Evolutionary conservation across 83 land plant genomes (phyloP).

Genomic region (Thuja plicata): DNA sequence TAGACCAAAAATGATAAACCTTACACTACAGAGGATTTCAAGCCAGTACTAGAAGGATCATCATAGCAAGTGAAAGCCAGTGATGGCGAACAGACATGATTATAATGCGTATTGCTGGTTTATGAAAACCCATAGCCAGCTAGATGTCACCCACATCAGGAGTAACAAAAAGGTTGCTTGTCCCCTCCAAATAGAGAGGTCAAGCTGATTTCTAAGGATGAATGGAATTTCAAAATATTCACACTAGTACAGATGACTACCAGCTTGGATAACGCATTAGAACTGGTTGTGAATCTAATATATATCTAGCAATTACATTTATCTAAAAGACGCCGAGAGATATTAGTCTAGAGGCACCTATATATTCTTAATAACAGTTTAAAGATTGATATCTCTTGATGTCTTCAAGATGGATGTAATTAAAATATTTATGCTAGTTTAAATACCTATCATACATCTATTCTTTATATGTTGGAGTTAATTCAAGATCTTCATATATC

Average conservation of each 20-base stretch:
- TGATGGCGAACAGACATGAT: neutral
- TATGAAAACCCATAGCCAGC: neutral
- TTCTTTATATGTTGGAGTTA: too few species aligned
- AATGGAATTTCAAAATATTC: neutral
- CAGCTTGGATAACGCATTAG: neutral
- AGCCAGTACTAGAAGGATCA: neutral
- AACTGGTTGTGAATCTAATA: neutral
- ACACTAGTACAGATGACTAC: neutral
- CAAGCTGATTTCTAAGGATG: neutral
- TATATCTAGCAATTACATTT: too few species aligned
- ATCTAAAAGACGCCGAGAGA: too few species aligned
- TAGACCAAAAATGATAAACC: too few species aligned
- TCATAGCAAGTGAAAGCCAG: neutral
- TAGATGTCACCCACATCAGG: neutral
- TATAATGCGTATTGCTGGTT: neutral
- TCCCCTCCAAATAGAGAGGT: neutral
- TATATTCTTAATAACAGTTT: too few species aligned
- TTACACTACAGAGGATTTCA: neutral
- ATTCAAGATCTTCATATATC: too few species aligned
- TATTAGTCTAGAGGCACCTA: too few species aligned
- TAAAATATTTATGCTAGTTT: too few species aligned
- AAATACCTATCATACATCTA: too few species aligned
- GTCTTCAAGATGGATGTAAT: too few species aligned
- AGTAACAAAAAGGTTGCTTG: neutral
- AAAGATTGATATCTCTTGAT: too few species aligned